Percentiles rank a stretch among this genome's conserved stretches.
Evolutionary conservation across 2,329 filamentous ascomycete genomes (phyloP).

Genomic region (Daldinia sp.): DNA sequence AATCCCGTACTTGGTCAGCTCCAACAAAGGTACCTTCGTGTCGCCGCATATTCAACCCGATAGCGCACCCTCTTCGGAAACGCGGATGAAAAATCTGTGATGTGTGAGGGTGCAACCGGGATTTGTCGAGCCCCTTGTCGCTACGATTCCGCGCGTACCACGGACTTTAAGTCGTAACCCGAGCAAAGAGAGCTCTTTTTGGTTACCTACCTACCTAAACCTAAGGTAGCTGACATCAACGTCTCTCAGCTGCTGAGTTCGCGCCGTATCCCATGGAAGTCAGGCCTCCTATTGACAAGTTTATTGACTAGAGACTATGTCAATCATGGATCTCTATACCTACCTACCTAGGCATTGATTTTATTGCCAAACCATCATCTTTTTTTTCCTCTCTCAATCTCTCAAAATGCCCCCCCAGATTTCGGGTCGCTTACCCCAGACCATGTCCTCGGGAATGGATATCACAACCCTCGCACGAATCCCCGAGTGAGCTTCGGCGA

Average conservation of each 20-base stretch:
- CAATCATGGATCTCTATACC: conserved; percentile 12
- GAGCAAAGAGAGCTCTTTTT: conserved; percentile 13
- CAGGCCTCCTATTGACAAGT: conserved; percentile 35
- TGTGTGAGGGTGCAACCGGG: conserved; percentile 22
- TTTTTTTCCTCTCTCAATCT: neutral
- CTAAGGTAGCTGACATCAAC: conserved; percentile 35
- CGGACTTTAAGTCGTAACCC: conserved; percentile 34
- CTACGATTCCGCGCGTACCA: conserved; percentile 25
- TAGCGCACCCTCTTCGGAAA: conserved; percentile 27
- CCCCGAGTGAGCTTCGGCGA: conserved; percentile 16
- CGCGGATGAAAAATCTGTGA: conserved; percentile 23
- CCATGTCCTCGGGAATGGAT: neutral
- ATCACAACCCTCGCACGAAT: conserved; percentile 8
- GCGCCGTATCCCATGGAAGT: conserved; percentile 10
- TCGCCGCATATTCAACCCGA: conserved; percentile 29
- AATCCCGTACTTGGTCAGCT: conserved; percentile 37
- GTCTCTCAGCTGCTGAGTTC: conserved; percentile 25
- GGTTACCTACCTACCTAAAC: conserved; percentile 1
- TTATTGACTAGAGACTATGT: neutral
- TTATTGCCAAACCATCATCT: neutral
- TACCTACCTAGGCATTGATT: neutral
- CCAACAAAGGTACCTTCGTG: conserved; percentile 24
- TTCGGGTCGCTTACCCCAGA: conserved; percentile 1
- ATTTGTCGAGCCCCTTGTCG: conserved; percentile 17
- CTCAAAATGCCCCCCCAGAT: neutral